Evolutionary conservation across 768 basidiomycete species (phyloP).

Genomic region (Suillus sp.): DNA sequence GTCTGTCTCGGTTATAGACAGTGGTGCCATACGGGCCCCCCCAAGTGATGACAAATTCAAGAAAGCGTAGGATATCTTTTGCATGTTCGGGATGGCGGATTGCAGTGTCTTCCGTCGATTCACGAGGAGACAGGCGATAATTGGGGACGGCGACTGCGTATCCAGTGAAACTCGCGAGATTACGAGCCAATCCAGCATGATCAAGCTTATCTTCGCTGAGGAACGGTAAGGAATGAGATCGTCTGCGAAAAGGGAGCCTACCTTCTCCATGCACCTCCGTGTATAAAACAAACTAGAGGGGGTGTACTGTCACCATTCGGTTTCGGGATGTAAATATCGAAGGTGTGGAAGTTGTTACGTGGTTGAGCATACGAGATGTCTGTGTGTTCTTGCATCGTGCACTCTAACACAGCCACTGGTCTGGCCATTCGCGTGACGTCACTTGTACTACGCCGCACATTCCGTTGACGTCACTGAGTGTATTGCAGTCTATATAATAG

Average conservation of each 20-base stretch:
- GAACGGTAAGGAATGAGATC: conserved; percentile 6
- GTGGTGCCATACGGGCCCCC: conserved; percentile 15
- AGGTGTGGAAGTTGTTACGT: conserved; percentile 42
- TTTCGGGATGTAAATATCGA: conserved; percentile 56
- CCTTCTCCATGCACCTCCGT: conserved; percentile 86
- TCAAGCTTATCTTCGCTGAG: conserved; percentile 73
- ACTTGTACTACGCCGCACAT: conserved; percentile 16
- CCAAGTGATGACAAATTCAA: conserved; percentile 59
- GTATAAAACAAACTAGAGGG: conserved; percentile 70
- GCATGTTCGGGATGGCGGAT: conserved; percentile 74
- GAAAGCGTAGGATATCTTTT: conserved; percentile 61
- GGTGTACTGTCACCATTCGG: conserved; percentile 10
- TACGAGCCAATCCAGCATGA: conserved; percentile 54
- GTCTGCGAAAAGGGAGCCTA: conserved; percentile 38
- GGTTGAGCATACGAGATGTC: conserved; percentile 40
- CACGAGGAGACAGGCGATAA: conserved; percentile 66
- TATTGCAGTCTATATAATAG: conserved; percentile 1
- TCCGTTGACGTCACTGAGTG: conserved; percentile 31
- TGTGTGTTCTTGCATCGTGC: conserved; percentile 8
- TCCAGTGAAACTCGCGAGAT: conserved; percentile 49
- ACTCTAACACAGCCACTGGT: neutral
- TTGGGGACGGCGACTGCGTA: conserved; percentile 73
- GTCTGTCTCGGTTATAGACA: conserved; percentile 40
- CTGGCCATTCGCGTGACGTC: neutral
- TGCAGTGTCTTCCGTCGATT: conserved; percentile 36